Conservation (phyloP, 73 alveolate species). For the Paramecium sonneborni region DNA sequence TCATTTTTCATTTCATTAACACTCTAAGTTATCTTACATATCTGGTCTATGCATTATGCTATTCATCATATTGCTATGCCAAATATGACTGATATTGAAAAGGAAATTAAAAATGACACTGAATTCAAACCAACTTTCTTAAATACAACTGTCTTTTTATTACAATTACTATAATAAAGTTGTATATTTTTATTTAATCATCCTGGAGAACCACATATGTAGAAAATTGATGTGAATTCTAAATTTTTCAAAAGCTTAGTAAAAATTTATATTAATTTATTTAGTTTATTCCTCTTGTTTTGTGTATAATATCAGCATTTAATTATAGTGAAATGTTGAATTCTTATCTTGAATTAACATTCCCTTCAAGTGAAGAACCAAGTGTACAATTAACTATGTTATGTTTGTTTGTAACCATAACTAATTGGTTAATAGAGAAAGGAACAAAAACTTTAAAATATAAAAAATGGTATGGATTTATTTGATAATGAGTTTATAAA, state of each 20-base stretch:
- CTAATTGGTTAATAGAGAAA: not conserved
- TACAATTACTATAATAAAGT: not conserved
- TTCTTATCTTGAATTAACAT: not conserved
- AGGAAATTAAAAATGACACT: not conserved
- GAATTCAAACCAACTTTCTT: constrained; percentile 87
- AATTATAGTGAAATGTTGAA: not conserved
- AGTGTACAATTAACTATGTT: not conserved
- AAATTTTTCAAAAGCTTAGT: constrained; percentile 14
- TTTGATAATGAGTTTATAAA: not conserved
- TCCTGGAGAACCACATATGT: constrained; percentile 38
- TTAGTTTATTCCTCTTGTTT: constrained; percentile 4
- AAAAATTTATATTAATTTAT: not conserved
- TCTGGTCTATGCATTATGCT: constrained; percentile 19
- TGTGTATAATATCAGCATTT: not conserved
- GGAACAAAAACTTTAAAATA: not conserved
- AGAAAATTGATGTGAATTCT: not conserved
- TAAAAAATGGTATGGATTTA: constrained; percentile 26
- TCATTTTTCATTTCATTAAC: not conserved
- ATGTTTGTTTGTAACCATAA: not conserved
- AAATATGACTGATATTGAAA: not conserved
- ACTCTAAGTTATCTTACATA: not conserved
- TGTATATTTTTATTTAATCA: constrained; percentile 8
- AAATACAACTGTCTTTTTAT: constrained; percentile 85
- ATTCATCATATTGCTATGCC: not conserved
- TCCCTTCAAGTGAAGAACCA: not conserved